phyloP scores from a whole-genome alignment of 2,329 filamentous ascomycete genomes.

The Cercospora zeae-maydis region DNA sequence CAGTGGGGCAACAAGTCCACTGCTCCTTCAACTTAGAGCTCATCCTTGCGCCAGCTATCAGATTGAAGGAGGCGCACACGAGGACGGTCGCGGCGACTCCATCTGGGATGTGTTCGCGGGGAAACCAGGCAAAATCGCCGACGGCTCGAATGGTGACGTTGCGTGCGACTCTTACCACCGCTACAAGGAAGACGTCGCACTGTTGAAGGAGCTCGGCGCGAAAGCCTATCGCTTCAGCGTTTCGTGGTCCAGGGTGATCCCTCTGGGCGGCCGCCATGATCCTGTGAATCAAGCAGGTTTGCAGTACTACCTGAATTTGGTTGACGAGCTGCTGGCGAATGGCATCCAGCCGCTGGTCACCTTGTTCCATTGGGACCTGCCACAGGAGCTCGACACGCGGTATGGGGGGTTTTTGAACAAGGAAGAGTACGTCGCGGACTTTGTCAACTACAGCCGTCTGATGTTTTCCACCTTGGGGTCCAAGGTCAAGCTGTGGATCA shows the following conservation, averaged over 20 bases:
- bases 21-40: neutral
- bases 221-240: conserved; percentile 80
- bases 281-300: conserved; percentile 75
- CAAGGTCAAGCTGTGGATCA: conserved; percentile 73
- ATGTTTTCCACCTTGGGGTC: conserved; percentile 69
- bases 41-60: conserved; percentile 62
- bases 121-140: conserved; percentile 77
- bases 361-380: conserved; percentile 84
- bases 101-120: conserved; percentile 91
- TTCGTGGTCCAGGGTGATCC: conserved; percentile 78
- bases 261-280: conserved; percentile 77
- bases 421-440: conserved; percentile 78
- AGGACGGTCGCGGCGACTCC: conserved; percentile 74
- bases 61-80: conserved; percentile 71
- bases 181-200: conserved; percentile 69
- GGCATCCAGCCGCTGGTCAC: conserved; percentile 80
- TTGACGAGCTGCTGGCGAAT: conserved; percentile 71
- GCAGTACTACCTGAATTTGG: conserved; percentile 72
- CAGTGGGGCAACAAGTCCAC: neutral
- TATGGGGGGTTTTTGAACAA: conserved; percentile 80
- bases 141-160: conserved; percentile 68
- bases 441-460: conserved; percentile 70
- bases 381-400: conserved; percentile 70
- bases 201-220: conserved; percentile 71
- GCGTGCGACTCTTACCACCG: conserved; percentile 87